Evolutionary conservation across 1,284 basidiomycete genomes (phyloP), one percentile per base, ranked within the genome.

Genomic region (Papiliotrema flavescens): DNA sequence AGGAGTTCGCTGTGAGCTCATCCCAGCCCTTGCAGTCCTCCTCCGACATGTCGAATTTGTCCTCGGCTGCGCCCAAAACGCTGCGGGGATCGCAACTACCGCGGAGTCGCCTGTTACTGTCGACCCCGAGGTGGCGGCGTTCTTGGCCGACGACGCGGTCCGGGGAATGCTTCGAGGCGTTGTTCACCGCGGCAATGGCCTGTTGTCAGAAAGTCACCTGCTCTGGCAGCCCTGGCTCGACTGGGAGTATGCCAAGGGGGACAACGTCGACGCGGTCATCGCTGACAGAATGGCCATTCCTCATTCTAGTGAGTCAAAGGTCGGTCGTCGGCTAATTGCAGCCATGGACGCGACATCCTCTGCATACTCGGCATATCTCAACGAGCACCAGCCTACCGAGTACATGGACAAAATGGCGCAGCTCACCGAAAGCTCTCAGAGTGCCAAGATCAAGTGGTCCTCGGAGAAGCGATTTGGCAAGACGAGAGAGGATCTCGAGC

Each of bases 301-400:
- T 5, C 79, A 79, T 51, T 47, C 70, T 2, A 63, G 69, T 69
- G 49, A 58, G 69, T 60, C 17, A 5, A 8, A 13, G 20, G 23
- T 17, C 15, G 20, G 41, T 37, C 32, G 23, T 14, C 19, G 11
- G 17, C 19, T 58, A 28, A 50, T 26, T 9, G 2, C 57, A 73
- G 78, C 65, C 11, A 81, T 86, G 51, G 87, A 90, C 37, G 83
- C 87, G 19, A 93, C 90, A 0, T 86, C 87, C 53, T 84, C 89
- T 64, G 79, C 83, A 2, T 96, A 93, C 71, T 95, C 92, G 1
- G 83, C 85, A 0, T 95, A 94, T 74, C 88, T 90, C 19, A 90
- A 90, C 0, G 81, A 82, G 40, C 81, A 87, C 73, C 84, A 84
- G 56, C 79, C 86, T 0, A 76, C 82, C 17, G 81, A 86, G 52